Evolutionary conservation across 208 protist genomes (phyloP).

Genomic region (Wallacemonas sp.): DNA sequence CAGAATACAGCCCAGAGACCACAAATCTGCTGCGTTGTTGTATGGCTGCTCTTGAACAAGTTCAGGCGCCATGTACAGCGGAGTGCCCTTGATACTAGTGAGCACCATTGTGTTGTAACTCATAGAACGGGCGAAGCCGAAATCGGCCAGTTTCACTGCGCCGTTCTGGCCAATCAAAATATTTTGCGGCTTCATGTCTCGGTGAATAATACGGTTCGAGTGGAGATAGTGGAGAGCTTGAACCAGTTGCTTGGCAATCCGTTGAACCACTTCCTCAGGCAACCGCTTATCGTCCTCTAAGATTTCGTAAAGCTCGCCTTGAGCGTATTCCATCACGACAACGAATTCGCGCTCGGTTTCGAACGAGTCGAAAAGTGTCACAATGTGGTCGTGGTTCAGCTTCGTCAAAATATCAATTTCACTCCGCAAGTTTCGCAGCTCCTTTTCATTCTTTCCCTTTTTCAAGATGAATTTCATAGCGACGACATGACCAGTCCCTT

Average conservation of each 20-base stretch:
- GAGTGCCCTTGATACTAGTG: conserved; percentile 95
- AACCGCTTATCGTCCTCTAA: conserved; percentile 94
- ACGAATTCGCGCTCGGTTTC: conserved; percentile 96
- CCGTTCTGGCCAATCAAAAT: conserved; percentile 96
- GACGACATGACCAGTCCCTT: conserved; percentile 93
- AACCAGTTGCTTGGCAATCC: conserved; percentile 96
- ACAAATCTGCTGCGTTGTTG: conserved; percentile 96
- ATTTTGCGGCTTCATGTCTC: conserved; percentile 96
- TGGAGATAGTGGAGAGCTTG: conserved; percentile 97
- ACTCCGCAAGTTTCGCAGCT: conserved; percentile 89
- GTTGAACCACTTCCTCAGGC: conserved; percentile 88
- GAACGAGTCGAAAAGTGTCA: conserved; percentile 96
- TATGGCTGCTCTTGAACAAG: conserved; percentile 94
- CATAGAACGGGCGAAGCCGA: conserved; percentile 97
- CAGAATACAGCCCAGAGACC: conserved; percentile 98
- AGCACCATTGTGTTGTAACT: conserved; percentile 95
- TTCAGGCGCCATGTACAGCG: conserved; percentile 97
- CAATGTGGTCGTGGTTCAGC: conserved; percentile 97
- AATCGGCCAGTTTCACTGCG: conserved; percentile 97
- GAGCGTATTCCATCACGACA: conserved; percentile 92
- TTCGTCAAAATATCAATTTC: conserved; percentile 97
- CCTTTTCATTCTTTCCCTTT: conserved; percentile 94
- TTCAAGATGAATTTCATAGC: conserved; percentile 99
- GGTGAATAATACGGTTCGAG: conserved; percentile 97
- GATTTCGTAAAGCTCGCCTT: conserved; percentile 96